These are phyloP conservation scores for Colletotrichum truncatum DNA, from an alignment of 2,329 filamentous ascomycete species.

Conservation along the genomic window DNA sequence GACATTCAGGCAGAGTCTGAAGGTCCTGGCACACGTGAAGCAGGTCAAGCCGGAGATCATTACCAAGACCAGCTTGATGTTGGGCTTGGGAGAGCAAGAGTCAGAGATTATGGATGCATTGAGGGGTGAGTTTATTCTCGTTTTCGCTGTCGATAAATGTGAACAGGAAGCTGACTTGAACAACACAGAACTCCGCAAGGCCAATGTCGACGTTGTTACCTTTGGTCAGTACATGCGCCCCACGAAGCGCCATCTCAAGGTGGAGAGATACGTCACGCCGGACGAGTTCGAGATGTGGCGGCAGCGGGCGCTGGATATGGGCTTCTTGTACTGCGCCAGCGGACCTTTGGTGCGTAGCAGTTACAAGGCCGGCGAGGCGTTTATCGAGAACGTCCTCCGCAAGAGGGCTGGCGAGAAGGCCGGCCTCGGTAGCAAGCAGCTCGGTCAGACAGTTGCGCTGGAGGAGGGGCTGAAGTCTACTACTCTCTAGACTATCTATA, in stretches of 20 bases:
- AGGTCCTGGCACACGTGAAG: slow-evolving; percentile 85
- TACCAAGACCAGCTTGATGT: slow-evolving; percentile 99
- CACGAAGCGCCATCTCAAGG: slow-evolving; percentile 96
- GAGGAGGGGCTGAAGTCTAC: slow-evolving; percentile 39
- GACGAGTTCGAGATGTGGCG: slow-evolving; percentile 93
- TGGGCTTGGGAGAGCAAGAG: slow-evolving; percentile 92
- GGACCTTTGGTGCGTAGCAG: slow-evolving; percentile 93
- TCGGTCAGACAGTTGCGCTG: slow-evolving; percentile 51
- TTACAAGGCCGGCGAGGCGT: slow-evolving; percentile 98
- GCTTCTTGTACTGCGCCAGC: slow-evolving; percentile 95
- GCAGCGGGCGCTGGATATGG: slow-evolving; percentile 89
- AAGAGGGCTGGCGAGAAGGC: slow-evolving; percentile 70
- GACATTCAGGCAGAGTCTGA: slow-evolving; percentile 85
- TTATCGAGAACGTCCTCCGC: slow-evolving; percentile 97
- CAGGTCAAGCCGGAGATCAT: slow-evolving; percentile 78
- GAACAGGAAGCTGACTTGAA: no score
- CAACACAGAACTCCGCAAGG: slow-evolving; percentile 68
- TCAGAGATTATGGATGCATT: slow-evolving; percentile 84
- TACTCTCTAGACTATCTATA: background rate
- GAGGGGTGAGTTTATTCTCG: slow-evolving; percentile 69
- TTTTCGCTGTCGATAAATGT: no score
- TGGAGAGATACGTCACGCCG: slow-evolving; percentile 93
- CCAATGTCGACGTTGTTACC: slow-evolving; percentile 91
- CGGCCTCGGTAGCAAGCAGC: slow-evolving; percentile 37
- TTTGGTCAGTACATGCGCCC: slow-evolving; percentile 99